Evolutionary conservation across 345 rosid genomes (phyloP).

Genomic region (Corchorus capsularis): DNA sequence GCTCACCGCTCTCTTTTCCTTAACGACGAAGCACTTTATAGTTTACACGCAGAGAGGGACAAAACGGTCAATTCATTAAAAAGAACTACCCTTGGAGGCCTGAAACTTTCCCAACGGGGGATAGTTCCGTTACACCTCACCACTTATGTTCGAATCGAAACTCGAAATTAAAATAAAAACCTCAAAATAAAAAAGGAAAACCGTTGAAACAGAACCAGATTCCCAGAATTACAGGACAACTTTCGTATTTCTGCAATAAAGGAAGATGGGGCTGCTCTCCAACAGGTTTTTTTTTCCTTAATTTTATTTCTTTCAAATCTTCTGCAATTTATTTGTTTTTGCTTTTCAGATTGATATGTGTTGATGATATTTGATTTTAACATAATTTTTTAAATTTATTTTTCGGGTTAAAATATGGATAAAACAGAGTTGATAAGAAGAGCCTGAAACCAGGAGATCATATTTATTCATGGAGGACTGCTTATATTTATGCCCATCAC

Average conservation of each 20-base stretch:
- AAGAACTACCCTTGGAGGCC: too few relatives aligned
- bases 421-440: slow-evolving; percentile 47
- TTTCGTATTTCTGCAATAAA: slow-evolving; percentile 17
- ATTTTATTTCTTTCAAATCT: neutral
- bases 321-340: slow-evolving; percentile 2
- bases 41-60: neutral
- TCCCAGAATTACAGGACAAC: neutral
- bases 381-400: neutral
- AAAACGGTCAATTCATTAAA: neutral
- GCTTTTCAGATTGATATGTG: neutral
- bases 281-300: slow-evolving; percentile 53
- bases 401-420: neutral
- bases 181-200: neutral
- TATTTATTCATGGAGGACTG: slow-evolving; percentile 89
- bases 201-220: neutral
- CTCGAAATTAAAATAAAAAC: neutral
- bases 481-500: slow-evolving; percentile 90
- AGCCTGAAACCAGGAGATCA: slow-evolving; percentile 87
- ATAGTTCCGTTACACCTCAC: too few relatives aligned
- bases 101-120: too few relatives aligned
- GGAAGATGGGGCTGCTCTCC: slow-evolving; percentile 78
- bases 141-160: too few relatives aligned
- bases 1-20: neutral
- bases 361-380: neutral
- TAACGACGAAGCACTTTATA: neutral